phyloP scores from a whole-genome alignment of 2,329 filamentous ascomycete genomes.

The Penicillium sp. region DNA sequence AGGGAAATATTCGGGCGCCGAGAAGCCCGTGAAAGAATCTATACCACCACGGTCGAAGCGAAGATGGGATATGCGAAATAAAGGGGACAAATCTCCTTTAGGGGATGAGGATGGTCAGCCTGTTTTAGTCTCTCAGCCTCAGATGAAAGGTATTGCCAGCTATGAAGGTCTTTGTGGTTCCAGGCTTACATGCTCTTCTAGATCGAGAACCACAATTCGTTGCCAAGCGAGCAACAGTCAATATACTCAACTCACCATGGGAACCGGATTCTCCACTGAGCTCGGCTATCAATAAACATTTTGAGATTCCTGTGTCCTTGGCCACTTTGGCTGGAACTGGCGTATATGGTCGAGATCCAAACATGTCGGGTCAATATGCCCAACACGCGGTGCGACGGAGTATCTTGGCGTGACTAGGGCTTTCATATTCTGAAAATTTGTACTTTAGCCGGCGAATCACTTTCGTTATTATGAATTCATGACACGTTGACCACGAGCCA shows the following conservation, averaged over 20 bases:
- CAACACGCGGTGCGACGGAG: neutral
- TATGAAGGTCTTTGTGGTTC: neutral
- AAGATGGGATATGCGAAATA: constrained; percentile 21
- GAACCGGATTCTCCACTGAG: constrained; percentile 7
- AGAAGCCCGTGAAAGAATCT: constrained; percentile 22
- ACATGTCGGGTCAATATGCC: neutral
- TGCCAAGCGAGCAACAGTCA: constrained; percentile 16
- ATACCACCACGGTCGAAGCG: constrained; percentile 20
- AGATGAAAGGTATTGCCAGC: constrained; percentile 7
- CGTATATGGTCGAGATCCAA: neutral
- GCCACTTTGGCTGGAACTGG: neutral
- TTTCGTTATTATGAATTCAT: neutral
- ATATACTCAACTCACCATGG: constrained; percentile 17
- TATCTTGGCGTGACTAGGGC: neutral
- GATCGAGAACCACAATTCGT: neutral
- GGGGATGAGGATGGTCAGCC: constrained; percentile 13
- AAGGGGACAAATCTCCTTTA: constrained; percentile 1
- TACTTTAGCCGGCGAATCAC: neutral
- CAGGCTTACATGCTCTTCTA: neutral
- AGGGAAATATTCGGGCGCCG: constrained; percentile 21
- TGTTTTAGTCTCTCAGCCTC: constrained; percentile 2
- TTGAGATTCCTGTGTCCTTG: constrained; percentile 19
- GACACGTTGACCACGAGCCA: neutral
- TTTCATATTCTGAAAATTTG: neutral
- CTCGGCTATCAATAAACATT: constrained; percentile 17